Base-by-base conservation (phyloP, 2,329 filamentous ascomycete genomes). In the Talaromyces sp. region DNA sequence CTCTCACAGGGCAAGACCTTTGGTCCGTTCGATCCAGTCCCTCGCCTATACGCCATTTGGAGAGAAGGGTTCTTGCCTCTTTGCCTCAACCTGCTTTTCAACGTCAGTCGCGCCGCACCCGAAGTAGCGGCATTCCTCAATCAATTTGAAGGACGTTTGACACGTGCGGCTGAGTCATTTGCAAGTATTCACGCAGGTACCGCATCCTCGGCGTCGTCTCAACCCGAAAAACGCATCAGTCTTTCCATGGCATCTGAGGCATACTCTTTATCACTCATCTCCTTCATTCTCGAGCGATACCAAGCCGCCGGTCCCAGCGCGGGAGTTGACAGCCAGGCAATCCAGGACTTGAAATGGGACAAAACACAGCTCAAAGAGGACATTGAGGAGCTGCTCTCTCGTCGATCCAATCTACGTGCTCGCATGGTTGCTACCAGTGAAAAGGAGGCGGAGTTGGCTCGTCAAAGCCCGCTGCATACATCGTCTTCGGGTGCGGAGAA, bases 111-210 rank as follows among this genome's bases (percentile, higher is more conserved):
- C 1, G 89, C 91, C 1, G 93, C 92, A 0, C 86, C 88, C 0
- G 95, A 99, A 75, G 86, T 98, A 5, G 86, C 90, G 0, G 88
- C 88, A 63, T 96, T 98, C 72, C 82, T 99, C 31, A 96, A 96
- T 71, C 89, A 92, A 72, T 99, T 96, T 74, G 88, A 91, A 11
- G 84, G 87, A 54, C 87, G 98, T 63, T 82, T 99, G 9, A 77
- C 80, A 46, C 86, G 90, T 33, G 91, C 91, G 12, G 84, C 89
- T 7, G 85, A 87, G 58, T 84, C 89, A 0, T 87, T 98, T 65
- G 88, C 91, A 8, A 69, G 72, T 11, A 71, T 70, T 18, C 75
- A 77, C 39, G 69, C 71, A 9, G 85, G 84, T 14, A 75, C 77
- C 21, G 73, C 71, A 11, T 85, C 84, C 11, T 75, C 77, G 21